phyloP scores from a whole-genome alignment of 164 flowering plant species.

The Buxus sempervirens region DNA sequence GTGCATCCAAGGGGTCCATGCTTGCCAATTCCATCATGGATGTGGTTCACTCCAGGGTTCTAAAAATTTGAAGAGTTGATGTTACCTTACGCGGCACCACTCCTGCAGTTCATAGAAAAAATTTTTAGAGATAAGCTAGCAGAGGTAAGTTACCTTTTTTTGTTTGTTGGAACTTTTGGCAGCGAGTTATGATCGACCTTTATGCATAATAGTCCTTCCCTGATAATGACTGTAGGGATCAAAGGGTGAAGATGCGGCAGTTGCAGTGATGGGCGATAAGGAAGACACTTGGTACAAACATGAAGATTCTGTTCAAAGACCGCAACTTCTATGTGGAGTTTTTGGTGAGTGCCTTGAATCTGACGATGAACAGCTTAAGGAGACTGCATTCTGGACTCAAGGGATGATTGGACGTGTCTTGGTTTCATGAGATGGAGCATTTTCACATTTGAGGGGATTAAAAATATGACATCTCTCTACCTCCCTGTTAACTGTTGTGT shows the following conservation, averaged over 20 bases:
- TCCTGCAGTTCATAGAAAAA: slow-evolving; percentile 70
- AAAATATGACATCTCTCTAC: background rate
- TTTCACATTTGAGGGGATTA: background rate
- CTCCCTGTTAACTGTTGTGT: background rate
- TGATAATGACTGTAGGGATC: slow-evolving; percentile 48
- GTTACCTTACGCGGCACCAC: slow-evolving; percentile 83
- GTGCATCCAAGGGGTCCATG: slow-evolving; percentile 22
- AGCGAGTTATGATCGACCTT: background rate
- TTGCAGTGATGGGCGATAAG: slow-evolving; percentile 79
- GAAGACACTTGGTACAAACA: slow-evolving; percentile 75
- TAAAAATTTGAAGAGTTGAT: slow-evolving; percentile 62
- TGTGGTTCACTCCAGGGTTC: slow-evolving; percentile 41
- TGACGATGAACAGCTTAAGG: slow-evolving; percentile 73
- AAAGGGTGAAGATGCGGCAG: slow-evolving; percentile 72
- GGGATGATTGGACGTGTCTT: slow-evolving; percentile 66
- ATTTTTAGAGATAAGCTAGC: slow-evolving; percentile 51
- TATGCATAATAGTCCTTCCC: background rate
- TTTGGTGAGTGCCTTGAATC: slow-evolving; percentile 68
- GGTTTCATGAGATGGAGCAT: slow-evolving; percentile 41
- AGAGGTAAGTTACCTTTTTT: slow-evolving; percentile 40
- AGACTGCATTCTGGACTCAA: slow-evolving; percentile 77
- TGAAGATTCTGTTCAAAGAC: slow-evolving; percentile 43
- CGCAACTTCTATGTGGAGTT: slow-evolving; percentile 41
- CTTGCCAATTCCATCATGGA: slow-evolving; percentile 33
- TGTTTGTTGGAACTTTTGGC: background rate